phyloP scores from a whole-genome alignment of 306 rosid species.

The Potentilla sterilis region DNA sequence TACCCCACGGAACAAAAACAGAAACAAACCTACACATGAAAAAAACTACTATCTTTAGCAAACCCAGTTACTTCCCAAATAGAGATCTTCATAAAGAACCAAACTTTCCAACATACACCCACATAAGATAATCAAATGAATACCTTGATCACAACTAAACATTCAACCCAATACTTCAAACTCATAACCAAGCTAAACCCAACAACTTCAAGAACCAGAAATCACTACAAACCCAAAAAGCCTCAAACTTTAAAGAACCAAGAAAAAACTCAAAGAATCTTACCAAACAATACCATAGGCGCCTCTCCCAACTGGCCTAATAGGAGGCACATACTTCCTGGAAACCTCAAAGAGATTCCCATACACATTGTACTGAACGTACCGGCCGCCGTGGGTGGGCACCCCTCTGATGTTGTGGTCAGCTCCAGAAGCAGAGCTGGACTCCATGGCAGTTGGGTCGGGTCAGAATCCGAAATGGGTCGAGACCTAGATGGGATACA shows the following conservation, averaged over 20 bases:
- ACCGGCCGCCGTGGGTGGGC: conserved; percentile 76
- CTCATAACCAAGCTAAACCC: background rate
- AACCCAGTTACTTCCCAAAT: background rate
- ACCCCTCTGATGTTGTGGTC: conserved; percentile 54
- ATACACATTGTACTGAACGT: conserved; percentile 76
- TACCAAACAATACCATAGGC: conserved; percentile 97
- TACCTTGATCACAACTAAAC: background rate
- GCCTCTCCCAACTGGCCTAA: conserved; percentile 93
- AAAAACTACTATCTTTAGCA: background rate
- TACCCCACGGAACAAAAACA: background rate
- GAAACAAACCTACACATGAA: background rate
- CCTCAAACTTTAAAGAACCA: background rate
- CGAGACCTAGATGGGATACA: conserved; percentile 25
- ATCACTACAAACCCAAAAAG: background rate
- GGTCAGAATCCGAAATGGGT: conserved; percentile 20
- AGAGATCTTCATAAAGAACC: background rate
- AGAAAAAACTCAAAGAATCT: conserved; percentile 21
- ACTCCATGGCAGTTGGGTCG: conserved; percentile 32
- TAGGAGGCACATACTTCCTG: conserved; percentile 83
- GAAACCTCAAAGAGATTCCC: conserved; percentile 92
- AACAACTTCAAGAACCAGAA: background rate
- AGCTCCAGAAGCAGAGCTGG: conserved; percentile 39
- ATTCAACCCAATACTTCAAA: conserved; percentile 1
- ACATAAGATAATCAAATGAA: background rate
- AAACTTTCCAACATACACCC: conserved; percentile 11